Conservation (phyloP, 306 rosid species). For the Comarum palustre region DNA sequence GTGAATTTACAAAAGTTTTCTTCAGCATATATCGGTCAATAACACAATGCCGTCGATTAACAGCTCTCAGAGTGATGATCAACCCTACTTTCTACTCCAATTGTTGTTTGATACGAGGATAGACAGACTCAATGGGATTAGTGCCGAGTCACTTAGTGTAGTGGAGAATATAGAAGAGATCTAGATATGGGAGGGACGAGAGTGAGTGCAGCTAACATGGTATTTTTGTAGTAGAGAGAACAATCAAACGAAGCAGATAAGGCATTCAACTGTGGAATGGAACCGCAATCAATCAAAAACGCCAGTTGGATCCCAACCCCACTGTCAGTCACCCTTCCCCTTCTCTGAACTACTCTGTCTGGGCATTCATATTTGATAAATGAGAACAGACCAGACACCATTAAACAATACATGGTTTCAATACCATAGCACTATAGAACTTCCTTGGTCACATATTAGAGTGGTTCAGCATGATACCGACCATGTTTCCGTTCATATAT, state of each 20-base stretch:
- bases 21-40: not conserved
- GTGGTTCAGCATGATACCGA: not conserved
- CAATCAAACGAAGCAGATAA: not conserved
- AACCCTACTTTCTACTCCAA: not conserved
- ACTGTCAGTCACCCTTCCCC: conserved; percentile 7
- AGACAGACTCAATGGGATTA: not conserved
- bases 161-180: not conserved
- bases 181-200: not conserved
- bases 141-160: not conserved
- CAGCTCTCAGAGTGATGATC: not conserved
- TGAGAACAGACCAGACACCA: not conserved
- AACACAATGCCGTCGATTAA: not conserved
- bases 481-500: not conserved
- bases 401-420: no score
- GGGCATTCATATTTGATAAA: not conserved
- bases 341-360: not conserved
- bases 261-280: not conserved
- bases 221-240: not conserved
- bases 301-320: conserved; percentile 17
- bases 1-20: no score
- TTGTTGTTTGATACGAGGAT: not conserved
- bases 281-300: not conserved
- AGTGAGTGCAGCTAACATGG: not conserved
- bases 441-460: no score
- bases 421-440: no score